These are phyloP conservation scores for Fusarium cyanostomum DNA, from an alignment of 2,329 filamentous ascomycete species.

Conservation along the genomic window DNA sequence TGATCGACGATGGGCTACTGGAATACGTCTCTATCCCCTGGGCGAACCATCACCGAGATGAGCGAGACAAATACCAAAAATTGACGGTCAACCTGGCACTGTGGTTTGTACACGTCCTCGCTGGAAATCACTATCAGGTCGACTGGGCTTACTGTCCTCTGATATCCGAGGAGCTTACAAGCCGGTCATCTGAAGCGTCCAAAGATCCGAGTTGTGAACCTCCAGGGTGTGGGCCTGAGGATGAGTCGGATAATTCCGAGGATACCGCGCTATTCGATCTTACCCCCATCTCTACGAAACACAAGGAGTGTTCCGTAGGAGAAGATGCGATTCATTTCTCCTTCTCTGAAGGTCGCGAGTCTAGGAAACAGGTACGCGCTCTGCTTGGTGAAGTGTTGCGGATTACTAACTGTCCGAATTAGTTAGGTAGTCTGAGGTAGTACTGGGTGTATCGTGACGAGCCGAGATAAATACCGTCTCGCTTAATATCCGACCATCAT, in stretches of 20 bases:
- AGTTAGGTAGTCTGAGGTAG: no score
- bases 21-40: slow-evolving; percentile 29
- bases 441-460: no score
- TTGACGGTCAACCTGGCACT: slow-evolving; percentile 25
- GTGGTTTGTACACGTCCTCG: slow-evolving; percentile 28
- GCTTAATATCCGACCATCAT: no score
- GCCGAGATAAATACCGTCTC: no score
- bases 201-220: not conserved
- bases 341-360: not conserved
- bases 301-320: not conserved
- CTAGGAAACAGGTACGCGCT: not conserved
- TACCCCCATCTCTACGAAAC: not conserved
- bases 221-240: not conserved
- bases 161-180: not conserved
- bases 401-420: no score
- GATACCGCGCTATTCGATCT: not conserved
- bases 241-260: not conserved
- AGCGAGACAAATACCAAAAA: not conserved
- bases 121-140: slow-evolving; percentile 14
- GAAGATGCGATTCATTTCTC: not conserved
- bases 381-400: no score
- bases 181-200: not conserved
- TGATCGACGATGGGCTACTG: slow-evolving; percentile 14
- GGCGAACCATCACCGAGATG: slow-evolving; percentile 9
- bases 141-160: slow-evolving; percentile 14